Evolutionary conservation across 129 eudicot species (phyloP).

Genomic region (Flaveria sonorensis): DNA sequence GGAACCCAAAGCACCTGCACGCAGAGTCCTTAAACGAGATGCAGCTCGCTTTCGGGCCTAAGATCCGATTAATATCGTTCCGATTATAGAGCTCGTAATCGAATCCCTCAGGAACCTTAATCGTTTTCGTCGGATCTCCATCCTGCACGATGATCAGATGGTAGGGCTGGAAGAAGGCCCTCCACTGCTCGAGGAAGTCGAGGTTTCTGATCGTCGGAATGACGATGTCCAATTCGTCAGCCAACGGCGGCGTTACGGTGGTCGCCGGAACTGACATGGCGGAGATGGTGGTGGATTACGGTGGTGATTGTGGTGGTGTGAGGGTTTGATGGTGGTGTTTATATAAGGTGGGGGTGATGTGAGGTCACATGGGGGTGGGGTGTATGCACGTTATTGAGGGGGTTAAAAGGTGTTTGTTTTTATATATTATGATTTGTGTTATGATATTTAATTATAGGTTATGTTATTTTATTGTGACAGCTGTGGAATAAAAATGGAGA

Average conservation of each 20-base stretch:
- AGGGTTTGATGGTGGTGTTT: constrained; percentile 19
- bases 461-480: constrained; percentile 12
- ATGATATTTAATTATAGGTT: background rate
- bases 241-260: constrained; percentile 46
- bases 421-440: no score
- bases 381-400: constrained; percentile 27
- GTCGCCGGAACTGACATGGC: constrained; percentile 42
- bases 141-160: constrained; percentile 79
- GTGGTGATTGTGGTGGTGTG: background rate
- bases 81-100: constrained; percentile 80
- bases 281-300: background rate
- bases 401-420: constrained; percentile 15
- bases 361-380: constrained; percentile 45
- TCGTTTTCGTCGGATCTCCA: constrained; percentile 66
- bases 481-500: constrained; percentile 22
- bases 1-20: constrained; percentile 72
- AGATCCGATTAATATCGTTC: constrained; percentile 65
- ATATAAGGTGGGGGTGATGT: background rate
- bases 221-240: constrained; percentile 67
- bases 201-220: constrained; percentile 75
- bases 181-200: constrained; percentile 75
- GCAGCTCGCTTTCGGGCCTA: constrained; percentile 77
- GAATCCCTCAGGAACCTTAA: constrained; percentile 67
- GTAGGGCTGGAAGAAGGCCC: constrained; percentile 67
- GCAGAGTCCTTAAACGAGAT: constrained; percentile 87